Evolutionary conservation across 2,329 filamentous ascomycete species (phyloP).

Genomic region (Thelonectria discophora): DNA sequence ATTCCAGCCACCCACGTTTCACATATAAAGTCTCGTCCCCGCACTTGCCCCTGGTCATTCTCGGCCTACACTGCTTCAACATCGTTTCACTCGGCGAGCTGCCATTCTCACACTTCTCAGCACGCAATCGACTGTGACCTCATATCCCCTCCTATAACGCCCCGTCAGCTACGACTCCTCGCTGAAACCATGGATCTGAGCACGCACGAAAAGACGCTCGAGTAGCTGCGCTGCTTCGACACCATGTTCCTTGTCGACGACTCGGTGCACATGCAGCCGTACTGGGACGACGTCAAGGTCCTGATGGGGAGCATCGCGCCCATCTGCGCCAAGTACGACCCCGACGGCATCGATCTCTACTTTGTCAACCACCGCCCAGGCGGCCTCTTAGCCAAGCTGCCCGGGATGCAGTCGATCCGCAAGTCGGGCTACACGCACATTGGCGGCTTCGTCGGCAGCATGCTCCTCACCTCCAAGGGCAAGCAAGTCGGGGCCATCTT

Average conservation of each 20-base stretch:
- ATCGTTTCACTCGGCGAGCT: no score
- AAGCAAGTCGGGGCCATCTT: slow-evolving; percentile 61
- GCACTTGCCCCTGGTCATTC: no score
- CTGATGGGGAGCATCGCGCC: slow-evolving; percentile 20
- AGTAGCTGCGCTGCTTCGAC: slow-evolving; percentile 4
- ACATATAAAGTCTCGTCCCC: no score
- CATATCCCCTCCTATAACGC: no score
- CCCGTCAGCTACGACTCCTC: no score
- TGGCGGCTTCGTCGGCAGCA: slow-evolving; percentile 64
- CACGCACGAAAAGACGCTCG: no score
- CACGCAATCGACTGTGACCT: no score
- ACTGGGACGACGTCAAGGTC: slow-evolving; percentile 21
- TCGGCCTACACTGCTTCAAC: no score
- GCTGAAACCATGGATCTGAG: no score
- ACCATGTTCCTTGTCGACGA: slow-evolving; percentile 27
- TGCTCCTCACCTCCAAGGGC: slow-evolving; percentile 65
- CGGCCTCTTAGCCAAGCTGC: slow-evolving; percentile 5
- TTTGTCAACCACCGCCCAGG: slow-evolving; percentile 26
- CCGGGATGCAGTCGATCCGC: no score
- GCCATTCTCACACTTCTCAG: no score
- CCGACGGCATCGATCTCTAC: slow-evolving; percentile 26
- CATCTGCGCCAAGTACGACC: slow-evolving; percentile 26
- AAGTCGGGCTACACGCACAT: slow-evolving; percentile 71
- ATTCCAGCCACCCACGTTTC: no score
- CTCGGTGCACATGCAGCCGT: slow-evolving; percentile 21